These are phyloP conservation scores for Monilinia polystroma DNA, from an alignment of 2,329 filamentous ascomycete species.

Conservation along the genomic window DNA sequence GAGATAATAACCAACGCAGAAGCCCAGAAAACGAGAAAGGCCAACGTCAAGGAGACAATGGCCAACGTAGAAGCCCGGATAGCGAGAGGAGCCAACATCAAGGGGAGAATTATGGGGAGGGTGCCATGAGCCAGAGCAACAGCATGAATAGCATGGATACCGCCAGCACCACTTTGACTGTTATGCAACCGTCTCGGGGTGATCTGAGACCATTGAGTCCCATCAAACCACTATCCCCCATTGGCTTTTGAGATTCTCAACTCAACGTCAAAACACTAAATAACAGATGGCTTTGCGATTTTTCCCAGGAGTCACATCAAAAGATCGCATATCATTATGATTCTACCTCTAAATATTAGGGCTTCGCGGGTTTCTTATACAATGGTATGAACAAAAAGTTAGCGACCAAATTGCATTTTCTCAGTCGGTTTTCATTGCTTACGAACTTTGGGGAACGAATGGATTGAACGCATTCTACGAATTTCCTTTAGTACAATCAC, in stretches of 20 bases:
- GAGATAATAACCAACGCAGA: no score
- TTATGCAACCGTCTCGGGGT: conserved; percentile 33
- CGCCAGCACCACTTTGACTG: conserved; percentile 34
- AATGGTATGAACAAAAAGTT: conserved; percentile 12
- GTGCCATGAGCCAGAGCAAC: conserved; percentile 38
- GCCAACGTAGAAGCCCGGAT: conserved; percentile 9
- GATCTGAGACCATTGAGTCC: conserved; percentile 55
- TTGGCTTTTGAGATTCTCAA: conserved; percentile 48
- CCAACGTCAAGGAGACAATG: conserved; percentile 10
- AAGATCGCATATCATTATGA: conserved; percentile 5
- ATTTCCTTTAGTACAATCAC: conserved; percentile 16
- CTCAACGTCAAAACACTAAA: neutral
- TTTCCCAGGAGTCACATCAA: neutral
- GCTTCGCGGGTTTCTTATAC: neutral
- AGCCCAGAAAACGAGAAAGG: neutral
- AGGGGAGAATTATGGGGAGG: neutral
- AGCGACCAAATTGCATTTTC: conserved; percentile 15
- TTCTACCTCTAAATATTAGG: conserved; percentile 13
- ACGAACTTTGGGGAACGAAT: conserved; percentile 15
- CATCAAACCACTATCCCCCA: conserved; percentile 64
- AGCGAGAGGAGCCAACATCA: conserved; percentile 10
- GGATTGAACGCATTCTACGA: conserved; percentile 22
- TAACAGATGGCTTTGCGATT: neutral
- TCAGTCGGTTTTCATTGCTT: conserved; percentile 18
- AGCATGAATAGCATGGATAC: conserved; percentile 47